These are phyloP conservation scores for Triticum dicoccoides DNA, from an alignment of 176 grass and related monocot species.

Conservation along the genomic window DNA sequence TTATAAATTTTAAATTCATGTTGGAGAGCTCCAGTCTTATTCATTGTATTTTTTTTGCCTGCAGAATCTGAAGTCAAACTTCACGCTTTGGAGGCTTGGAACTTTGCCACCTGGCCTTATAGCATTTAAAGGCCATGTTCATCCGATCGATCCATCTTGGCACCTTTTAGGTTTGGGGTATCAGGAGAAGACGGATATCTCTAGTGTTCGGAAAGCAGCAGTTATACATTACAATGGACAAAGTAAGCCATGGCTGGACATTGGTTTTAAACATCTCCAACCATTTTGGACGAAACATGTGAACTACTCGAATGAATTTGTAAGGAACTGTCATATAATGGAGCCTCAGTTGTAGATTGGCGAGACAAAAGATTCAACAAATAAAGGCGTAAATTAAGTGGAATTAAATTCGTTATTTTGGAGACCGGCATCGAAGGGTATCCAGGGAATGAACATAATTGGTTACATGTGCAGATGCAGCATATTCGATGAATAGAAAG, in stretches of 20 bases:
- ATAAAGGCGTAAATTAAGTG: conserved; percentile 40
- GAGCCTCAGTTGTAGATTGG: conserved; percentile 71
- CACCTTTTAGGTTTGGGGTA: conserved; percentile 94
- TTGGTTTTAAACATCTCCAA: conserved; percentile 80
- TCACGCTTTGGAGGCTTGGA: conserved; percentile 95
- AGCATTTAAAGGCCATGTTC: conserved; percentile 89
- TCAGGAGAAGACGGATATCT: conserved; percentile 88
- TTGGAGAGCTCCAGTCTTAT: background rate
- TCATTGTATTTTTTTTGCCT: conserved; percentile 12
- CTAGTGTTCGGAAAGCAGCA: conserved; percentile 65
- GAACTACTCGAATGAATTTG: conserved; percentile 89
- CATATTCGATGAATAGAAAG: conserved; percentile 39
- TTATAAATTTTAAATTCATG: conserved; percentile 18
- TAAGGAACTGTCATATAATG: conserved; percentile 94
- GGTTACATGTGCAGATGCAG: conserved; percentile 28
- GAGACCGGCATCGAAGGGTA: conserved; percentile 33
- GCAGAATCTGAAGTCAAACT: conserved; percentile 95
- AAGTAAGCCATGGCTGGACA: conserved; percentile 95
- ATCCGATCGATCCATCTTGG: conserved; percentile 83
- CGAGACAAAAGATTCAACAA: conserved; percentile 24
- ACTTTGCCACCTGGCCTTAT: conserved; percentile 93
- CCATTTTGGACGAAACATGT: conserved; percentile 96
- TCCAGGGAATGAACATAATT: conserved; percentile 22
- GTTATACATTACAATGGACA: conserved; percentile 97
- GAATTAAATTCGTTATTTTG: conserved; percentile 76